These are phyloP conservation scores for Alternaria sp. DNA, from an alignment of 2,329 filamentous ascomycete genomes.

Conservation along the genomic window DNA sequence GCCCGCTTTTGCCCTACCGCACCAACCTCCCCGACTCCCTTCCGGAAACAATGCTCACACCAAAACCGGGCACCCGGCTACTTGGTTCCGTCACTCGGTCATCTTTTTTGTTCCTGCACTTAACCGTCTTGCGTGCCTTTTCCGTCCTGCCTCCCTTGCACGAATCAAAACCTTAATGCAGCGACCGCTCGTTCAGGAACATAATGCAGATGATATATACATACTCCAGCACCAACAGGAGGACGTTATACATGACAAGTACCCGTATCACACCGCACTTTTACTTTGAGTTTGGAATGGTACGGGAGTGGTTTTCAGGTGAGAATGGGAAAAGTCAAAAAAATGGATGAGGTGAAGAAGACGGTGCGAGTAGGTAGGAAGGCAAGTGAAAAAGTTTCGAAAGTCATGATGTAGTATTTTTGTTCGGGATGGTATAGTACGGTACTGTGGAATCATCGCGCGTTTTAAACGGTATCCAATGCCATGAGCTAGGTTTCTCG, in stretches of 20 bases:
- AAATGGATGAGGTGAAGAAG: not conserved
- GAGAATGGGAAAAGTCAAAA: no score
- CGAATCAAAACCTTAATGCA: slow-evolving; percentile 43
- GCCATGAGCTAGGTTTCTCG: no score
- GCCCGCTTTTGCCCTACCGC: not conserved
- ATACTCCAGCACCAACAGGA: not conserved
- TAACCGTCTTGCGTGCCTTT: slow-evolving; percentile 22
- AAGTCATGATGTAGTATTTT: slow-evolving; percentile 11
- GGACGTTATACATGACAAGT: not conserved
- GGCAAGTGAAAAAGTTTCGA: not conserved
- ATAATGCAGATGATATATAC: slow-evolving; percentile 31
- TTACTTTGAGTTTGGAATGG: not conserved
- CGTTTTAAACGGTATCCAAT: no score
- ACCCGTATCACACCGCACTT: slow-evolving; percentile 3
- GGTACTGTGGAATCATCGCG: no score
- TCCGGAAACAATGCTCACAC: slow-evolving; percentile 11
- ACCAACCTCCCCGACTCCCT: slow-evolving; percentile 9
- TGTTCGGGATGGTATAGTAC: not conserved
- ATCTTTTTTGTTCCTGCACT: slow-evolving; percentile 21
- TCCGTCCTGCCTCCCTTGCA: slow-evolving; percentile 18
- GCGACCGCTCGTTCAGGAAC: slow-evolving; percentile 39
- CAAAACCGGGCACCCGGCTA: slow-evolving; percentile 4
- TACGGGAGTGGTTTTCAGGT: no score
- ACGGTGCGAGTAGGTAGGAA: no score
- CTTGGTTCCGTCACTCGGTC: slow-evolving; percentile 14